A percentile compares a stretch with the other conserved stretches of the same genome.
phyloP scores from a whole-genome alignment of 495 filamentous ascomycete species.

The Clavariopsis aquatica region DNA sequence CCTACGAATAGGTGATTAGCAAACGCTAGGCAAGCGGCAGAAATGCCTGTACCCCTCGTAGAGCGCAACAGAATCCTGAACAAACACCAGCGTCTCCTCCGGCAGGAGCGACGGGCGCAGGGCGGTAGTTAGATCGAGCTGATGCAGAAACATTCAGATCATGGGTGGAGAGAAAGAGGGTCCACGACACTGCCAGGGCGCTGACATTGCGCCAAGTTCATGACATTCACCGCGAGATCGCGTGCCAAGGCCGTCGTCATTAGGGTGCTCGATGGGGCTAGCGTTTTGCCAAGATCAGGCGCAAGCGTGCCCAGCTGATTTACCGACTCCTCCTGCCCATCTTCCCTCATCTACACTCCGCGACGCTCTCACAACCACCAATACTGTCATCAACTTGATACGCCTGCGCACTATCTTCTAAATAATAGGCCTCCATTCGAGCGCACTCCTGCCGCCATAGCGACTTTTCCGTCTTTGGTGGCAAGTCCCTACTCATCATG shows the following conservation, averaged over 20 bases:
- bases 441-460: not conserved
- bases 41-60: slow-evolving; percentile 82
- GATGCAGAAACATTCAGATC: slow-evolving; percentile 92
- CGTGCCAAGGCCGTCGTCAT: slow-evolving; percentile 11
- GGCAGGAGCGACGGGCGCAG: slow-evolving; percentile 85
- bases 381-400: not conserved
- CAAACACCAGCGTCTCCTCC: slow-evolving; percentile 89
- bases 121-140: slow-evolving; percentile 91
- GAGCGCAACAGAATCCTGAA: slow-evolving; percentile 93
- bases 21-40: not conserved
- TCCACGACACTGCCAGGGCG: not conserved
- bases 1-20: slow-evolving; percentile 48
- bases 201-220: not conserved
- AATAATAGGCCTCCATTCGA: not conserved
- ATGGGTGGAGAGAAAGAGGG: slow-evolving; percentile 41
- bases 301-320: not conserved
- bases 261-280: slow-evolving; percentile 7
- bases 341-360: slow-evolving; percentile 1
- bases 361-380: not conserved
- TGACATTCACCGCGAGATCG: not conserved
- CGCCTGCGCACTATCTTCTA: not conserved
- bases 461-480: not conserved
- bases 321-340: not conserved
- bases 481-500: slow-evolving; percentile 5
- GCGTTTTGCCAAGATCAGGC: slow-evolving; percentile 7